Conservation (phyloP, 371 early-diverging fungal species). For the Mucor saturninus region DNA sequence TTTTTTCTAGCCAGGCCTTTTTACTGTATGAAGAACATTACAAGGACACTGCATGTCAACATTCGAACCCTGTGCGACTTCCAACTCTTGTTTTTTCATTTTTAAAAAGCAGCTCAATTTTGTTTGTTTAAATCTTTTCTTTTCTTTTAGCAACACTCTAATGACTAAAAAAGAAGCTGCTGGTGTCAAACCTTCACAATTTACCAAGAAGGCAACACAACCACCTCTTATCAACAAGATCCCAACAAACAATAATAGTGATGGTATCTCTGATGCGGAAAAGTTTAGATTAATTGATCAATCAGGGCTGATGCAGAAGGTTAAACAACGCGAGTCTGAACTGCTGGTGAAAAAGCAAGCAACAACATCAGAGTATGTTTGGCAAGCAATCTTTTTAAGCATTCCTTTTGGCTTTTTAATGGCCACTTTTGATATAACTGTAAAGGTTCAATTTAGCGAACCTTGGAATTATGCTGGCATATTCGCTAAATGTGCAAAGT, state of each 20-base stretch:
- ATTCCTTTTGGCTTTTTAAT: conserved; percentile 62
- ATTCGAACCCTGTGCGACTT: too few relatives aligned
- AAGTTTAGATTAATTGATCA: conserved; percentile 56
- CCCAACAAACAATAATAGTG: conserved; percentile 21
- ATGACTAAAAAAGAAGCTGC: conserved; percentile 4
- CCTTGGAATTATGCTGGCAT: conserved; percentile 49
- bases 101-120: background rate
- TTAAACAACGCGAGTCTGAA: conserved; percentile 43
- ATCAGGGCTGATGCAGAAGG: conserved; percentile 55
- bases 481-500: conserved; percentile 40
- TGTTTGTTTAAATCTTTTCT: background rate
- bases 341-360: conserved; percentile 22
- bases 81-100: background rate
- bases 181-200: conserved; percentile 27
- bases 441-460: conserved; percentile 63
- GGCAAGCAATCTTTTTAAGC: conserved; percentile 60
- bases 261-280: conserved; percentile 45
- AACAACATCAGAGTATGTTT: conserved; percentile 49
- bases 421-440: conserved; percentile 62
- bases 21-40: too few relatives aligned
- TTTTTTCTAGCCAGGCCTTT: too few relatives aligned
- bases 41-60: too few relatives aligned
- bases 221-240: conserved; percentile 48
- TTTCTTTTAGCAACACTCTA: background rate
- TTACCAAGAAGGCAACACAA: conserved; percentile 13